Evolutionary conservation across 352 stramenopile genomes (phyloP), one percentile per base, ranked within the genome.

Genomic region (Thalassiosira hispida): DNA sequence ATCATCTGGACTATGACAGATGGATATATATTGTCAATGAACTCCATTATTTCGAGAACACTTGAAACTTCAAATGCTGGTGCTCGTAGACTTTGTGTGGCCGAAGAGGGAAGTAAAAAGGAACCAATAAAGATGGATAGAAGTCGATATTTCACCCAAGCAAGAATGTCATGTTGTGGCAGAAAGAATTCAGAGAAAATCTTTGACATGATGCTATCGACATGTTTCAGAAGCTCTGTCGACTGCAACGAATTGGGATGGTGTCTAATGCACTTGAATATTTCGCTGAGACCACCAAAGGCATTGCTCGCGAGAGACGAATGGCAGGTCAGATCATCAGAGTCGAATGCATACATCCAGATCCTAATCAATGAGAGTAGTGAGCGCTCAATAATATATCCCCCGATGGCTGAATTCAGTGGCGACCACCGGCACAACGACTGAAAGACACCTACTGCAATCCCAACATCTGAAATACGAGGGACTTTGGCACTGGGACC

Each of bases 171-270:
- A 53, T 83, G 47, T 22, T 68, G 59, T 33, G 73, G 79, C 42
- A 87, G 74, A 42, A 87, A 78, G 20, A 84, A 87, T 55, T 87
- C 81, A 61, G 47, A 64, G 22, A 87, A 74, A 53, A 87, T 72
- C n/a, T 68, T 70, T 23, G 74, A 20, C 69, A 78, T 71, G 33
- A 80, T 77, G 27, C 31, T 53, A 29, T 76, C 25, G n/a, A 73
- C 44, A 53, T 46, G 44, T 38, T 76, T 76, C 29, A 69, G 44
- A 12, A 79, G 31, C 29, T 59, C 53, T 44, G n/a, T 44, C 12
- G 42, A 64, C 2, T 46, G 9, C 1, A 27, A 63, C 44, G 57
- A 62, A 47, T 74, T 40, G 35, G 25, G 22, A 57, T 55, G 38
- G 2, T 72, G 7, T 55, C 35, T 38, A n/a, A 18, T 68, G 25